These are phyloP conservation scores for Camelina neglecta DNA, from an alignment of 345 rosid species.

Conservation along the genomic window DNA sequence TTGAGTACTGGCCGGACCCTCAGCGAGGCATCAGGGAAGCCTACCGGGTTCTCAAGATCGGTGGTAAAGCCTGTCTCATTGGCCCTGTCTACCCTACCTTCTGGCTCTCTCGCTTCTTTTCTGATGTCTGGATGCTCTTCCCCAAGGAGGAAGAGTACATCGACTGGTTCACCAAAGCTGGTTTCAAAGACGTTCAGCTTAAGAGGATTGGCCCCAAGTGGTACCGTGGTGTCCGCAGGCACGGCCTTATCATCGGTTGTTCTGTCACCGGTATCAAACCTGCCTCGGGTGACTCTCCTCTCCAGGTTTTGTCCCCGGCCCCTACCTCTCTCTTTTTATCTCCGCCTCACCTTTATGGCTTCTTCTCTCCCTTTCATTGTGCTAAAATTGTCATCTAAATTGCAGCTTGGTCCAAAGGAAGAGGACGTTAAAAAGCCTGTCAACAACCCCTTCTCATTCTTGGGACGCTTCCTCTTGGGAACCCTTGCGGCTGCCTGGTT, in stretches of 20 bases:
- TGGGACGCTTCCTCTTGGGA: slow-evolving; percentile 75
- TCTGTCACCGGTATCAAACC: slow-evolving; percentile 97
- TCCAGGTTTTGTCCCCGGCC: slow-evolving; percentile 60
- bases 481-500: slow-evolving; percentile 76
- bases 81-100: slow-evolving; percentile 98
- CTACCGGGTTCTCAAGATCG: slow-evolving; percentile 88
- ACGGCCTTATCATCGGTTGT: slow-evolving; percentile 98
- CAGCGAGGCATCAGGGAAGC: slow-evolving; percentile 98
- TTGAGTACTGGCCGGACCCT: slow-evolving; percentile 99
- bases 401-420: slow-evolving; percentile 90
- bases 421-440: slow-evolving; percentile 86
- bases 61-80: slow-evolving; percentile 90
- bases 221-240: slow-evolving; percentile 98
- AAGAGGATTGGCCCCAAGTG: slow-evolving; percentile 99
- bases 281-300: slow-evolving; percentile 96
- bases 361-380: neutral
- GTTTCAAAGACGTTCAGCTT: slow-evolving; percentile 87
- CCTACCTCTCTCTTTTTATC: no score
- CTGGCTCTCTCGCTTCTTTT: slow-evolving; percentile 97
- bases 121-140: slow-evolving; percentile 99
- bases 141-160: slow-evolving; percentile 99
- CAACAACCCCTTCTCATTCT: slow-evolving; percentile 61
- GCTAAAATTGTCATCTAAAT: no score
- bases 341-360: no score
- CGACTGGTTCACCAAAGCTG: slow-evolving; percentile 94